Evolutionary conservation across 129 eudicot genomes (phyloP).

Genomic region (Saposhnikovia divaricata): DNA sequence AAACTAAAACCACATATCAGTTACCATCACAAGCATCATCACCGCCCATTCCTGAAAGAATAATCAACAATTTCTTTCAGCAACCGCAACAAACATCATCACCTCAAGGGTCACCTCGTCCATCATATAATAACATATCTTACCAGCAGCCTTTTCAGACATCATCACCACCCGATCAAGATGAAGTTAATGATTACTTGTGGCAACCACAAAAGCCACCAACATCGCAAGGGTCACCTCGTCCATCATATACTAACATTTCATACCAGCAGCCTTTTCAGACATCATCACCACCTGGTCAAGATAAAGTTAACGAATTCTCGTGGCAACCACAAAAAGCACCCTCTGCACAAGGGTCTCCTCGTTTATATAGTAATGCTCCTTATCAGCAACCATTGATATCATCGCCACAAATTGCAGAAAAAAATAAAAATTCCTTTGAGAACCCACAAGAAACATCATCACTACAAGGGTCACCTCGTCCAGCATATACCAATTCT

Average conservation of each 20-base stretch:
- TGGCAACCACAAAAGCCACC: background rate
- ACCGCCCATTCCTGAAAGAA: background rate
- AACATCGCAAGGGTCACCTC: background rate
- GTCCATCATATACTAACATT: background rate
- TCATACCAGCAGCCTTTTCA: background rate
- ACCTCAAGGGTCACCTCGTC: slow-evolving; percentile 5
- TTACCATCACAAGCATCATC: background rate
- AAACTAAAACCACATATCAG: background rate
- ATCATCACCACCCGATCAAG: background rate
- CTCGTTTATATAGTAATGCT: background rate
- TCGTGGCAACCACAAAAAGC: background rate
- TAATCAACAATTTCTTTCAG: background rate
- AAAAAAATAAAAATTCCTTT: background rate
- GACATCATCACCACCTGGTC: background rate
- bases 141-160: background rate
- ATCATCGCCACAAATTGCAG: background rate
- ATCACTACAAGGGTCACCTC: slow-evolving; percentile 5
- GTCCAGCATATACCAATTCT: background rate
- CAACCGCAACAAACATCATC: slow-evolving; percentile 2
- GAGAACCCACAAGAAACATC: background rate
- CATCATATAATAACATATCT: background rate
- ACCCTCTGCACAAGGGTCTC: background rate
- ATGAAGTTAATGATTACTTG: background rate
- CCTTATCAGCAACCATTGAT: background rate
- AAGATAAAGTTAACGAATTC: background rate